Base-by-base conservation (phyloP, 306 rosid species). In the Comarum palustre region DNA sequence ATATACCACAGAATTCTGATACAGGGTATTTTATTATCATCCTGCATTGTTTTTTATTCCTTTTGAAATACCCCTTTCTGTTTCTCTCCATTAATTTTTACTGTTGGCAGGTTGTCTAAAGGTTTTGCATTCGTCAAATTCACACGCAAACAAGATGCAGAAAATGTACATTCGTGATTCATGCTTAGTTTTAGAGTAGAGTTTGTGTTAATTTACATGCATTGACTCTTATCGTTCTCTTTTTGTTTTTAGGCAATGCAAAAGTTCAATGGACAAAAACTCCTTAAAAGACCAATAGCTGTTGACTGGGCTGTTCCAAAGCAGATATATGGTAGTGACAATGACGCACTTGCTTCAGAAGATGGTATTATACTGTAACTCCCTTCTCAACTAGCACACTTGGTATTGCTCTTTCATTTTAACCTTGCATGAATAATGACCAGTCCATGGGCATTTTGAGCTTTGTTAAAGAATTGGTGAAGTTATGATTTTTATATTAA, bases 291-390 rank as follows among this genome's bases (percentile, higher is more conserved):
- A 72, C 79, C 86, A 51, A 84, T 94, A 77, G 97, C 99, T 80
- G 99, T 94, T 84, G 99, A 94, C 71, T 94, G 96, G 96, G 96
- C 97, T 77, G 84, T 94, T 80, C 77, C 99, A 5, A 91, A 94
- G 91, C 86, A 90, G 83, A 59, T 91, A 71, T 94, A 88, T 81
- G 85, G 76, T 47, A 81, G 82, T 68, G 87, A 82, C 71, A 45
- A 71, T 65, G 78, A 76, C 73, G 83, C 73, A 20, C 43, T 77
- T 82, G 81, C 78, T 54, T 79, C 88, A 66, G 92, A 84, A 77
- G 66, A 82, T 63, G 97, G 99, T 94, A 11, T 10, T 72, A 6
- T 36, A 19, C 39, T 25, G 48, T 36, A 41, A 36, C 58, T 25
- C 17, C 45, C n/a, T 66, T 48, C 39, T 24, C 31, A 54, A 68